Percentiles rank a stretch among this genome's conserved stretches.
Conservation (phyloP, 495 filamentous ascomycete genomes). For the Massariosphaeria phaeospora region DNA sequence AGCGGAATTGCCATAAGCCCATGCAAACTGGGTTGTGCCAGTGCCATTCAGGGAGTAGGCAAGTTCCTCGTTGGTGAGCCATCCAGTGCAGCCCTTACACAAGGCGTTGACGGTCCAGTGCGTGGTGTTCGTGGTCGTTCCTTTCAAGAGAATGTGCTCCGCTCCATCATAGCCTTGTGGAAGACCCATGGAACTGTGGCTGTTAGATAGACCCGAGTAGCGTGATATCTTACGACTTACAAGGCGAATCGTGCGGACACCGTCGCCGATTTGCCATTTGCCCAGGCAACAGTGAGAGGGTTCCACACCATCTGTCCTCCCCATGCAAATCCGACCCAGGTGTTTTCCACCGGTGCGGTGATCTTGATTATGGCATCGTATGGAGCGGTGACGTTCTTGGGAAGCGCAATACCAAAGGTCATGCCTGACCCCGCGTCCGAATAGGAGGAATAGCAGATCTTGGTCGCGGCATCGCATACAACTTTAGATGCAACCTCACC, state of each 20-base stretch:
- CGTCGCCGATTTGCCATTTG: conserved; percentile 16
- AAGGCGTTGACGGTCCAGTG: conserved; percentile 49
- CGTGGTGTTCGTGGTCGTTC: conserved; percentile 45
- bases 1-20: conserved; percentile 21
- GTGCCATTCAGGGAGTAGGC: conserved; percentile 13
- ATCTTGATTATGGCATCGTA: conserved; percentile 28
- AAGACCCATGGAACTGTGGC: conserved; percentile 33
- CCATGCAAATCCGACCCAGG: conserved; percentile 27
- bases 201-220: conserved; percentile 4
- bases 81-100: conserved; percentile 43
- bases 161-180: conserved; percentile 44
- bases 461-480: conserved; percentile 16
- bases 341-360: conserved; percentile 11
- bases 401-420: conserved; percentile 24
- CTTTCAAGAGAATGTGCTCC: conserved; percentile 43
- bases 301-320: conserved; percentile 30
- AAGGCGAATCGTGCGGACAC: conserved; percentile 24
- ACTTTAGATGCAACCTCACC: conserved; percentile 8
- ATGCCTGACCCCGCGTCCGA: conserved; percentile 11
- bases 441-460: conserved; percentile 23
- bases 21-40: conserved; percentile 25
- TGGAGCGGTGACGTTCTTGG: conserved; percentile 16
- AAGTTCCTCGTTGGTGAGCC: conserved; percentile 20
- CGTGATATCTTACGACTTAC: conserved; percentile 1
- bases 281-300: conserved; percentile 25